These are phyloP conservation scores for Cercospora beticola DNA, from an alignment of 2,329 filamentous ascomycete species.

Conservation along the genomic window DNA sequence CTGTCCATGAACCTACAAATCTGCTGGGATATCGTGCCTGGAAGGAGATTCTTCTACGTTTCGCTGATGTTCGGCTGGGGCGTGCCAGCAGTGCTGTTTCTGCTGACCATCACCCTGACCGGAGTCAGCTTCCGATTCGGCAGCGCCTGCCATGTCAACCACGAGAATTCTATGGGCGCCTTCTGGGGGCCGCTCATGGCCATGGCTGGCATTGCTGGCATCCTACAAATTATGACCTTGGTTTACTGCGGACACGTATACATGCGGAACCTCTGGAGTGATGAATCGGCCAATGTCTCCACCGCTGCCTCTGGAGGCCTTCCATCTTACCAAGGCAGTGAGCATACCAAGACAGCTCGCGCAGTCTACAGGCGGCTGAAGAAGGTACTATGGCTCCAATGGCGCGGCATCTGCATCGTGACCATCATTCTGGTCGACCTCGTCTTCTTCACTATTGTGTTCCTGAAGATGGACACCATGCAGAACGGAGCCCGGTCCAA, in stretches of 20 bases:
- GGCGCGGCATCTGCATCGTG: slow-evolving; percentile 88
- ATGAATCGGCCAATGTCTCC: slow-evolving; percentile 59
- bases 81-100: slow-evolving; percentile 72
- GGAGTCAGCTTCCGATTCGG: slow-evolving; percentile 95
- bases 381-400: slow-evolving; percentile 86
- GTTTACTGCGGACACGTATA: slow-evolving; percentile 95
- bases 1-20: slow-evolving; percentile 90
- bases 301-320: slow-evolving; percentile 61
- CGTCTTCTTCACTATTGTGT: slow-evolving; percentile 88
- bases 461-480: slow-evolving; percentile 80
- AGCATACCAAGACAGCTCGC: slow-evolving; percentile 75
- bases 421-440: slow-evolving; percentile 87
- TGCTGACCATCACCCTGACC: slow-evolving; percentile 75
- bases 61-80: slow-evolving; percentile 81
- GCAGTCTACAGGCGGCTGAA: slow-evolving; percentile 85
- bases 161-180: slow-evolving; percentile 74
- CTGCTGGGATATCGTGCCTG: slow-evolving; percentile 92
- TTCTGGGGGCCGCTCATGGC: slow-evolving; percentile 88
- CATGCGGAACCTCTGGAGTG: slow-evolving; percentile 71
- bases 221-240: slow-evolving; percentile 80
- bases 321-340: slow-evolving; percentile 72
- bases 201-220: slow-evolving; percentile 71
- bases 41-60: slow-evolving; percentile 83
- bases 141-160: slow-evolving; percentile 89
- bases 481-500: slow-evolving; percentile 58